Conservation (phyloP, 371 early-diverging fungal genomes). For the Zopfochytrium polystomum region DNA sequence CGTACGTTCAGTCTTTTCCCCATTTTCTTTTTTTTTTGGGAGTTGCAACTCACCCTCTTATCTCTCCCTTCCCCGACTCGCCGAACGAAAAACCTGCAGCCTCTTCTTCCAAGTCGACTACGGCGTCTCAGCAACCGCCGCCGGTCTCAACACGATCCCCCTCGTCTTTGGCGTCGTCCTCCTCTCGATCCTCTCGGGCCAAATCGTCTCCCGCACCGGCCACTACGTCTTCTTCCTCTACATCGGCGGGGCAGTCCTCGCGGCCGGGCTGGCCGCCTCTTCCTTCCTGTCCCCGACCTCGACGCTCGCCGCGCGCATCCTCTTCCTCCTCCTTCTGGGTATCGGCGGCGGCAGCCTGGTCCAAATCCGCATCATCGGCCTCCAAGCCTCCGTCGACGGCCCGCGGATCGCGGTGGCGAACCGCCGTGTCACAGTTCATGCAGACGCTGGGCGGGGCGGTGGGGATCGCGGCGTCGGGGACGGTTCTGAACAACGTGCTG, state of each 20-base stretch:
- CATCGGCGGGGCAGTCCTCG: constrained; percentile 47
- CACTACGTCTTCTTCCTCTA: constrained; percentile 51
- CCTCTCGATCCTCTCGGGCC: constrained; percentile 13
- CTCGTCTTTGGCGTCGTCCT: constrained; percentile 46
- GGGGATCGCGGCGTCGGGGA: constrained; percentile 60
- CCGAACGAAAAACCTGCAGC: too few species aligned
- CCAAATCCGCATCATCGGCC: constrained; percentile 47
- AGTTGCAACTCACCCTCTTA: not conserved
- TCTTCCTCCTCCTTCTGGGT: constrained; percentile 52
- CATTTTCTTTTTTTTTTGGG: constrained; percentile 1
- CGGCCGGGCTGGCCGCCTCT: constrained; percentile 51
- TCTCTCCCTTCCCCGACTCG: too few species aligned
- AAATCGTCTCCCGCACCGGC: constrained; percentile 34
- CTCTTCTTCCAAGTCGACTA: constrained; percentile 21
- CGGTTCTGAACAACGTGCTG: constrained; percentile 50
- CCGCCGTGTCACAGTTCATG: constrained; percentile 58
- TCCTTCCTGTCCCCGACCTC: constrained; percentile 45
- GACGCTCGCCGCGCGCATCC: constrained; percentile 42
- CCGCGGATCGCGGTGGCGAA: constrained; percentile 60
- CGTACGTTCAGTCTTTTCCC: not conserved
- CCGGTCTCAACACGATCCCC: constrained; percentile 63
- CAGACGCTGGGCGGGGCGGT: constrained; percentile 68
- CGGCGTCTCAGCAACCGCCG: constrained; percentile 44
- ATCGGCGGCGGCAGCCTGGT: constrained; percentile 46
- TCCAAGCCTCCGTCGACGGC: constrained; percentile 50